Conservation (phyloP, 163 green algal species). For the Dunaliella salina region DNA sequence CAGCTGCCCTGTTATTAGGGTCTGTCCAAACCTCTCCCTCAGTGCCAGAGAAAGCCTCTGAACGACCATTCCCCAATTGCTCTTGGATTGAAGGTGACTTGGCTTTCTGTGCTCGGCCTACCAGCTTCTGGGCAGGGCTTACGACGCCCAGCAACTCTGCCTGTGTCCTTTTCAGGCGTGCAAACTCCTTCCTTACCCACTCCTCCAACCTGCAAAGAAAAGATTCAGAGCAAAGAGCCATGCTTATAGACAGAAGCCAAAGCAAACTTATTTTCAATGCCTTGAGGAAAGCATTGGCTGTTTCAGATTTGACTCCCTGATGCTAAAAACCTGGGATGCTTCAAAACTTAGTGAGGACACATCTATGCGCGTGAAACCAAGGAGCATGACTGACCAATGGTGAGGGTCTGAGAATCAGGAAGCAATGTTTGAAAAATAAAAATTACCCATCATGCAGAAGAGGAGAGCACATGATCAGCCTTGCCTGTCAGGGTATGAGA, state of each 20-base stretch:
- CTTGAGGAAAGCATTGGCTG: neutral
- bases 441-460: too few relatives aligned
- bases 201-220: neutral
- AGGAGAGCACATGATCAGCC: neutral
- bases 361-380: too few relatives aligned
- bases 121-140: neutral
- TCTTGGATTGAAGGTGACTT: neutral
- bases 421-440: too few relatives aligned
- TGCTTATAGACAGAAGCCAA: neutral
- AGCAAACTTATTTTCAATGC: neutral
- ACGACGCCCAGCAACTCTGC: constrained; percentile 49
- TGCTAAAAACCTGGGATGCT: neutral
- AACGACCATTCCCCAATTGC: too few relatives aligned
- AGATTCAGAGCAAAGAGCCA: neutral
- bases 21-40: neutral
- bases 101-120: neutral
- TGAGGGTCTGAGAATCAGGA: too few relatives aligned
- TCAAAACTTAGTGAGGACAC: too few relatives aligned
- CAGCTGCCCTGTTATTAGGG: neutral
- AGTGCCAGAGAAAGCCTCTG: neutral
- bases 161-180: constrained; percentile 52
- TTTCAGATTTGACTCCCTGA: neutral
- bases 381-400: too few relatives aligned
- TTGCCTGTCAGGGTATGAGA: constrained; percentile 58
- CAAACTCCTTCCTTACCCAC: constrained; percentile 15